These are phyloP conservation scores for Saccharomycopsis sp. DNA, from an alignment of 805 yeast species.

Conservation along the genomic window DNA sequence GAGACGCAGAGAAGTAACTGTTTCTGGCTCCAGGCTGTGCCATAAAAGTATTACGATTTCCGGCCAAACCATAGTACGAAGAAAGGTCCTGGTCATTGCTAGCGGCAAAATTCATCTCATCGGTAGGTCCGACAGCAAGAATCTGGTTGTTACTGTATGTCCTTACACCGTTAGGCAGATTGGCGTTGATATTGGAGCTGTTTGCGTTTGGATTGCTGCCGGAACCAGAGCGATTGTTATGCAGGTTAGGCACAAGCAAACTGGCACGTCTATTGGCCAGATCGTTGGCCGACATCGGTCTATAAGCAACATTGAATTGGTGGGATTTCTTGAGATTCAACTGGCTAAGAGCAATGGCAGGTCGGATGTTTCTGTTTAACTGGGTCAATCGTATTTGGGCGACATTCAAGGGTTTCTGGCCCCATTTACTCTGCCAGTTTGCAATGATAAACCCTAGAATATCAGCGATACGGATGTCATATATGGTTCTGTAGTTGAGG, in stretches of 20 bases:
- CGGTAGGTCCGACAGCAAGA: neutral
- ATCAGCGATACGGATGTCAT: slow-evolving; percentile 14
- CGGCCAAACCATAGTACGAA: neutral
- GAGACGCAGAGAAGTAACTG: slow-evolving; percentile 5
- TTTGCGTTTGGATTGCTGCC: neutral
- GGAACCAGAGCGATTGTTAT: slow-evolving; percentile 12
- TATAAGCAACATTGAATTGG: slow-evolving; percentile 8
- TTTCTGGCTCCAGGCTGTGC: slow-evolving; percentile 9
- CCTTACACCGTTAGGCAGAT: neutral
- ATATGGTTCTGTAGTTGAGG: slow-evolving; percentile 4
- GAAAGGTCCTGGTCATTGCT: neutral
- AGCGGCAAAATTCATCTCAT: neutral
- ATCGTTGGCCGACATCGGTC: slow-evolving; percentile 14
- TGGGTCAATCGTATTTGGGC: slow-evolving; percentile 16
- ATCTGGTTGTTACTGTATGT: neutral
- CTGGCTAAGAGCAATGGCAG: slow-evolving; percentile 13
- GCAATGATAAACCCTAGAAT: slow-evolving; percentile 14
- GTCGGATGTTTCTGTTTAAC: slow-evolving; percentile 11
- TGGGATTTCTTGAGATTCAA: slow-evolving; percentile 5
- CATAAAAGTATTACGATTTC: neutral
- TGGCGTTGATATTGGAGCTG: neutral
- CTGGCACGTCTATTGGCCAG: slow-evolving; percentile 14
- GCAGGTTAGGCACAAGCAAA: slow-evolving; percentile 17
- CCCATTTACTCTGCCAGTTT: slow-evolving; percentile 22
- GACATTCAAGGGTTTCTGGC: slow-evolving; percentile 14